Percentiles rank a stretch among this genome's conserved stretches.
Conservation (phyloP, 306 rosid species). For the Vigna reflexopilosa region DNA sequence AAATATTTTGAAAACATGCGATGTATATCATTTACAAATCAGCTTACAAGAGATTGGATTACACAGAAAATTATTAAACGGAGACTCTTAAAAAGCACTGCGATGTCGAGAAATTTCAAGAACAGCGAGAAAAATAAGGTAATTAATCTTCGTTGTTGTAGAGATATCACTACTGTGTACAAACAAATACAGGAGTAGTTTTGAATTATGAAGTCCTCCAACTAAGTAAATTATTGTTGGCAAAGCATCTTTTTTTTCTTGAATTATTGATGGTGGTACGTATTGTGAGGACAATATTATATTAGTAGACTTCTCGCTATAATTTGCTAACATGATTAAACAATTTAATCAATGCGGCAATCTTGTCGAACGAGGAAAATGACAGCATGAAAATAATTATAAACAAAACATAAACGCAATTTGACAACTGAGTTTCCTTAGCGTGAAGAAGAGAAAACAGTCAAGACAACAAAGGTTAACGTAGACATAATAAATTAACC, state of each 20-base stretch:
- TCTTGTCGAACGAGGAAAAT: slow-evolving; percentile 39
- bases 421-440: slow-evolving; percentile 32
- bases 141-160: neutral
- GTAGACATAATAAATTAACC: slow-evolving; percentile 20
- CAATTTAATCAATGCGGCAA: slow-evolving; percentile 22
- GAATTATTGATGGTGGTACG: slow-evolving; percentile 48
- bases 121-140: neutral
- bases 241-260: slow-evolving; percentile 28
- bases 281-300: slow-evolving; percentile 38
- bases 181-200: slow-evolving; percentile 14
- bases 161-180: neutral
- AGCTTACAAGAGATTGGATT: too few species aligned
- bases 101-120: too few species aligned
- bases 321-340: slow-evolving; percentile 47
- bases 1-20: neutral
- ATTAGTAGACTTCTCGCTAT: slow-evolving; percentile 34
- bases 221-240: slow-evolving; percentile 36
- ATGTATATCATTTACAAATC: neutral
- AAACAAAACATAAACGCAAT: neutral
- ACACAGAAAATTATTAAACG: too few species aligned
- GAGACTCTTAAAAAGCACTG: too few species aligned
- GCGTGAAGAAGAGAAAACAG: neutral
- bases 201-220: slow-evolving; percentile 23
- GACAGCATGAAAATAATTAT: slow-evolving; percentile 7
- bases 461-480: slow-evolving; percentile 21